phyloP scores from a whole-genome alignment of 2,329 filamentous ascomycete species.

The Cadophora sp. region DNA sequence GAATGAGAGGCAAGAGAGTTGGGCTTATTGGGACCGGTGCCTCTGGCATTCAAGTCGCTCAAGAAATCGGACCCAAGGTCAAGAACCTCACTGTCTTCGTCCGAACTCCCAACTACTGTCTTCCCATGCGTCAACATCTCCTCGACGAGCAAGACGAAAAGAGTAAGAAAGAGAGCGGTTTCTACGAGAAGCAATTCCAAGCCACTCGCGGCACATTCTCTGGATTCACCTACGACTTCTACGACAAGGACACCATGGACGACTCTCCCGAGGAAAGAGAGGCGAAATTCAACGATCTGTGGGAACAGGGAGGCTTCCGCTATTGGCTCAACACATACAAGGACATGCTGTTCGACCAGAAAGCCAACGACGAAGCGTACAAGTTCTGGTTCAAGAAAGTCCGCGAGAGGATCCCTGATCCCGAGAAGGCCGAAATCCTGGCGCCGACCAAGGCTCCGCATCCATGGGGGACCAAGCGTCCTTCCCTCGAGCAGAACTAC shows the following conservation, averaged over 20 bases:
- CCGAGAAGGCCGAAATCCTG: constrained; percentile 52
- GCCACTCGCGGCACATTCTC: constrained; percentile 54
- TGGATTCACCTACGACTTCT: constrained; percentile 59
- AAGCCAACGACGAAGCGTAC: constrained; percentile 54
- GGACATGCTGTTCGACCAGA: constrained; percentile 51
- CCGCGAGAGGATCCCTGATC: constrained; percentile 53
- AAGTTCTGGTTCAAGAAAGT: constrained; percentile 57
- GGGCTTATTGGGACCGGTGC: constrained; percentile 59
- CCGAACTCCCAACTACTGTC: constrained; percentile 62
- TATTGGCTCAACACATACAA: constrained; percentile 55
- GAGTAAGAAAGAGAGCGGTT: constrained; percentile 49
- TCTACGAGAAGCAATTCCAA: constrained; percentile 52
- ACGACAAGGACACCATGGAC: constrained; percentile 52
- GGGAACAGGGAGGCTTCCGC: constrained; percentile 54
- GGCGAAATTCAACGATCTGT: constrained; percentile 53
- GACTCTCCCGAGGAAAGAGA: constrained; percentile 53
- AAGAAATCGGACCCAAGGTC: constrained; percentile 47
- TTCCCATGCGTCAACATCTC: constrained; percentile 61
- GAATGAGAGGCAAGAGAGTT: constrained; percentile 57
- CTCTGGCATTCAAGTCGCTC: constrained; percentile 39
- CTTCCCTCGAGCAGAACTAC: constrained; percentile 55
- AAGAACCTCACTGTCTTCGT: constrained; percentile 57
- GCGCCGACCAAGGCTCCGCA: constrained; percentile 54
- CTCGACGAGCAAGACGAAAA: constrained; percentile 51
- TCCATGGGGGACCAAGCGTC: constrained; percentile 55